phyloP scores from a whole-genome alignment of 208 protist species.

The Wallacemonas rigidus region DNA sequence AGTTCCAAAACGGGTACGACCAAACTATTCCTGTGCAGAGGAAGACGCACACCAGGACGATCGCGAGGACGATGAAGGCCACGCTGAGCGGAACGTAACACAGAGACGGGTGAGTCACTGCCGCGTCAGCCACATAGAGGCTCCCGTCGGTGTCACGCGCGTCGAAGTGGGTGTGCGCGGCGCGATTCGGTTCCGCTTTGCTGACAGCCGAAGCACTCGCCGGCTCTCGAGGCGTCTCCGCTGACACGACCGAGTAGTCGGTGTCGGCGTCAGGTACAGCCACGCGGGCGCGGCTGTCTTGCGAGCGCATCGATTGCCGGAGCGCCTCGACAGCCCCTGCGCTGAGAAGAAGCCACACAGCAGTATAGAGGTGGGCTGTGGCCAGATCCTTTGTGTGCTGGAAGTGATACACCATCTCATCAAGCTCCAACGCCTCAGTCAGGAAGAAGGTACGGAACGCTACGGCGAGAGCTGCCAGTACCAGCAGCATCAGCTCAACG shows the following conservation, averaged over 20 bases:
- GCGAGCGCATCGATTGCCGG: not conserved
- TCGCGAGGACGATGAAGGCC: not conserved
- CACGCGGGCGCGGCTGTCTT: not conserved
- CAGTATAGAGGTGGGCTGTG: not conserved
- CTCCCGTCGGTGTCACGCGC: too few species aligned
- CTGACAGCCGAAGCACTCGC: not conserved
- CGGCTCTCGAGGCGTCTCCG: not conserved
- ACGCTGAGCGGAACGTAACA: not conserved
- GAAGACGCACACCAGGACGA: not conserved
- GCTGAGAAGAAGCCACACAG: not conserved
- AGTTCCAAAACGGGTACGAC: conserved; percentile 13
- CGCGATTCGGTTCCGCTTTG: too few species aligned
- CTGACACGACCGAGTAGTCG: not conserved
- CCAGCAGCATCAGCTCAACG: not conserved
- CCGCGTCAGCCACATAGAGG: too few species aligned
- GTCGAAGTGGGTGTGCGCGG: too few species aligned
- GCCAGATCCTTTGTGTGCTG: not conserved
- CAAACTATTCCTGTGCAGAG: not conserved
- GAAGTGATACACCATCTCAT: conserved; percentile 2
- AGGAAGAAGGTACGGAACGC: not conserved
- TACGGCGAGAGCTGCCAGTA: not conserved
- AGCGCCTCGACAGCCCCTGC: not conserved
- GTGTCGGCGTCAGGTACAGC: not conserved
- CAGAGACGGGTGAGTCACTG: not conserved
- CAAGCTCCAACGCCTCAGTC: not conserved